Conservation (phyloP, 352 stramenopile genomes). For the Elongisporangium senticosum region DNA sequence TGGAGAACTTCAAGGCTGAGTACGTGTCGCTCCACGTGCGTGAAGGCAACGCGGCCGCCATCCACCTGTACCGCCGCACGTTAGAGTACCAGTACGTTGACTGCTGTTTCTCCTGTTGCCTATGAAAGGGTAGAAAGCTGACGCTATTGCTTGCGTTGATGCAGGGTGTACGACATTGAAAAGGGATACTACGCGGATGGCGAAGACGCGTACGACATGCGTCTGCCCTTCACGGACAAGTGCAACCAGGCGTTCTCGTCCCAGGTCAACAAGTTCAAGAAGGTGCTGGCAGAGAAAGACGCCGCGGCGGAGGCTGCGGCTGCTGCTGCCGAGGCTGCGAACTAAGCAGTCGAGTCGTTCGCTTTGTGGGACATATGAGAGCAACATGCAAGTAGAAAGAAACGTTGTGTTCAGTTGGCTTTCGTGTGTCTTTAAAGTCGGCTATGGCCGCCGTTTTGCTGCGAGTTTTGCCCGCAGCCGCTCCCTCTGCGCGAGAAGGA, state of each 20-base stretch:
- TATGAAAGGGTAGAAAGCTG: background rate
- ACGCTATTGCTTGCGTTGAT: constrained; percentile 1
- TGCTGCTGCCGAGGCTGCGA: constrained; percentile 13
- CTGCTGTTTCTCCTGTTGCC: background rate
- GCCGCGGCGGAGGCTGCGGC: constrained; percentile 19
- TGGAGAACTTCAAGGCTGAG: constrained; percentile 95
- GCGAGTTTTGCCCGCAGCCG: constrained; percentile 58
- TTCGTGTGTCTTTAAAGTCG: too few species aligned
- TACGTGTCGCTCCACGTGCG: constrained; percentile 99
- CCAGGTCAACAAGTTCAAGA: constrained; percentile 79
- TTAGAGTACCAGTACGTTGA: constrained; percentile 94
- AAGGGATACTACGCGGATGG: constrained; percentile 99
- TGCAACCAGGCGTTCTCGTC: constrained; percentile 82
- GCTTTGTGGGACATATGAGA: background rate
- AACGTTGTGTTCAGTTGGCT: too few species aligned
- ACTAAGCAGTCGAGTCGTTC: background rate
- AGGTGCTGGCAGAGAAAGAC: constrained; percentile 70
- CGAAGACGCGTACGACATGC: constrained; percentile 99
- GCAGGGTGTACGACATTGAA: constrained; percentile 96
- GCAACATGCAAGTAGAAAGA: background rate
- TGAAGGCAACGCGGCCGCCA: constrained; percentile 96
- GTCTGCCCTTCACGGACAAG: constrained; percentile 92
- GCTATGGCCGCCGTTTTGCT: constrained; percentile 18
- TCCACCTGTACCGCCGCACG: constrained; percentile 98
- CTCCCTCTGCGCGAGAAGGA: constrained; percentile 61